Evolutionary conservation across 108 stramenopile species (phyloP).

Genomic region (Hondaea fermentalgiana): DNA sequence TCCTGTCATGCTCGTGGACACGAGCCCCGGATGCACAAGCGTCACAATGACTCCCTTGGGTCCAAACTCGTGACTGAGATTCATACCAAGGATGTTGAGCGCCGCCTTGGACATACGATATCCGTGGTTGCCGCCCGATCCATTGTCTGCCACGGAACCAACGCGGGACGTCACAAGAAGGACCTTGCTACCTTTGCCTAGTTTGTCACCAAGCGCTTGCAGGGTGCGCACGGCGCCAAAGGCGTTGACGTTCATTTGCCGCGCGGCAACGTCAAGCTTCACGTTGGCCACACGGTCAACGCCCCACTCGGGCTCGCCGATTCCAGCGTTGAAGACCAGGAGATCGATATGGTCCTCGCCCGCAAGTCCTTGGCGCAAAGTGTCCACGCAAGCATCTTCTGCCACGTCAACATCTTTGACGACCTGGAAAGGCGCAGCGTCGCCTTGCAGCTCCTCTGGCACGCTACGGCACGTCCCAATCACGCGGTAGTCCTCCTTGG

Average conservation of each 20-base stretch:
- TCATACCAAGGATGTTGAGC: not conserved
- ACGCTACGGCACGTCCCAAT: not conserved
- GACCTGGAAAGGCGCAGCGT: not conserved
- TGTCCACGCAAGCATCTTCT: not conserved
- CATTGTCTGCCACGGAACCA: constrained; percentile 14
- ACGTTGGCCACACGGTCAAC: not conserved
- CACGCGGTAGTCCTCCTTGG: not conserved
- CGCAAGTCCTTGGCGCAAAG: not conserved
- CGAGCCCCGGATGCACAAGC: not conserved
- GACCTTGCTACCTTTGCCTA: not conserved
- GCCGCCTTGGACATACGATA: constrained; percentile 20
- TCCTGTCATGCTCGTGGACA: not conserved
- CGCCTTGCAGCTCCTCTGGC: not conserved
- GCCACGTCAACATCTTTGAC: not conserved
- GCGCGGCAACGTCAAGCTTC: not conserved
- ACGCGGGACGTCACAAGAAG: not conserved
- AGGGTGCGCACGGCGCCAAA: not conserved
- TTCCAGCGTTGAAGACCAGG: not conserved
- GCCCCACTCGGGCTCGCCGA: not conserved
- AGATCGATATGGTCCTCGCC: not conserved
- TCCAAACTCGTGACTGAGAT: not conserved
- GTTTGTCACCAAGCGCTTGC: not conserved
- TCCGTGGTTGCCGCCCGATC: not conserved
- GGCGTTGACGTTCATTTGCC: not conserved
- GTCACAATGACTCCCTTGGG: not conserved